Evolutionary conservation across 768 basidiomycete genomes (phyloP).

Genomic region (Russula sp.): DNA sequence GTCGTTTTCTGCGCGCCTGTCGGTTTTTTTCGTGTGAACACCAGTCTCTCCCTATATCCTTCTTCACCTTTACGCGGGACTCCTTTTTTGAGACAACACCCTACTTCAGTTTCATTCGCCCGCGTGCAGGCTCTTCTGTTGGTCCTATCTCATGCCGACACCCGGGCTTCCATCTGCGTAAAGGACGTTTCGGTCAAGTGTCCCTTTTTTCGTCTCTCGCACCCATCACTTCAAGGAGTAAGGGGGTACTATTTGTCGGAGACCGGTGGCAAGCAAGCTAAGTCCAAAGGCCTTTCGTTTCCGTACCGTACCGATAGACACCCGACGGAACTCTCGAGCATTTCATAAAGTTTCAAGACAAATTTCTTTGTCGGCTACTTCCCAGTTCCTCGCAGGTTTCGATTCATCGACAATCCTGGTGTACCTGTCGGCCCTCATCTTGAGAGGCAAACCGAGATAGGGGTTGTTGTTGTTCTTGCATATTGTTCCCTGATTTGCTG

Average conservation of each 20-base stretch:
- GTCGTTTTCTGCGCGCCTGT: constrained; percentile 3
- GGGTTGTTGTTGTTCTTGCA: background rate
- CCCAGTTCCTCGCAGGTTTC: background rate
- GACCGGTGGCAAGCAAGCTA: background rate
- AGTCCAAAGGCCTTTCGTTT: background rate
- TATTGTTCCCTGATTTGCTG: background rate
- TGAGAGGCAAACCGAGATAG: background rate
- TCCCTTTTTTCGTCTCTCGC: background rate
- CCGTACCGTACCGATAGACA: background rate
- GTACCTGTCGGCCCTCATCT: background rate
- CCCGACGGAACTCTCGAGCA: background rate
- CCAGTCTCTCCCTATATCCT: background rate
- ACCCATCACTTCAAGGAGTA: background rate
- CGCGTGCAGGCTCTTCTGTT: background rate
- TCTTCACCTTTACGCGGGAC: background rate
- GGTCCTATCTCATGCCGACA: background rate
- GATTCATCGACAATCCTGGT: background rate
- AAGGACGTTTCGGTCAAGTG: background rate
- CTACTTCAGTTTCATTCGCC: background rate
- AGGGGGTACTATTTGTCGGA: too few species aligned
- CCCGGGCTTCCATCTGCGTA: background rate
- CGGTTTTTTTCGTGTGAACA: background rate
- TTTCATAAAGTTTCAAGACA: background rate
- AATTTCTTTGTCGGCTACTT: background rate
- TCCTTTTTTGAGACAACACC: background rate